phyloP scores from a whole-genome alignment of 768 basidiomycete genomes.

The Pleurotus pulmonarius region DNA sequence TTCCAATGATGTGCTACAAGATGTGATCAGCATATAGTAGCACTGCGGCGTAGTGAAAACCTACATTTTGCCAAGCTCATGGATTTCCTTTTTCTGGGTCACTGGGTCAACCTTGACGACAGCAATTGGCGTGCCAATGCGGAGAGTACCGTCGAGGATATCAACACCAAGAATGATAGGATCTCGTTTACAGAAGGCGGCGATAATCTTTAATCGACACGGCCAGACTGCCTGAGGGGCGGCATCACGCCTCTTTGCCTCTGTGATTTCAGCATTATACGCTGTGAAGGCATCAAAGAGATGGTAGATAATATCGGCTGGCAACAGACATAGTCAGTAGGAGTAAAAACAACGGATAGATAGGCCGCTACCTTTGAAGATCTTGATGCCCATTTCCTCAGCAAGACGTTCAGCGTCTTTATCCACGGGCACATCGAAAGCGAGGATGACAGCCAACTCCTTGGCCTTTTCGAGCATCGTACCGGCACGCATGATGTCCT shows the following conservation, averaged over 20 bases:
- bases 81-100: constrained; percentile 87
- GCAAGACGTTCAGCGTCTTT: constrained; percentile 90
- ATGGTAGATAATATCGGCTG: constrained; percentile 98
- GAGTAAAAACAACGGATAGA: no score
- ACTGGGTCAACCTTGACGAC: constrained; percentile 89
- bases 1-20: constrained; percentile 83
- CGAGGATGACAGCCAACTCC: constrained; percentile 91
- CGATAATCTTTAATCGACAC: constrained; percentile 86
- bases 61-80: constrained; percentile 93
- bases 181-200: constrained; percentile 95
- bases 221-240: constrained; percentile 97
- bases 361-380: constrained; percentile 80
- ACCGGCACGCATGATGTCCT: constrained; percentile 87
- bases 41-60: constrained; percentile 21
- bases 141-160: constrained; percentile 87
- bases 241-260: constrained; percentile 89
- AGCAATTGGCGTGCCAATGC: constrained; percentile 91
- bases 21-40: constrained; percentile 9
- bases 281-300: constrained; percentile 94
- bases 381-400: constrained; percentile 87
- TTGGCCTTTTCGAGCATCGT: constrained; percentile 96
- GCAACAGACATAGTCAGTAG: constrained; percentile 6
- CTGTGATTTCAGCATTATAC: constrained; percentile 87
- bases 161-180: constrained; percentile 97
- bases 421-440: constrained; percentile 94